These are phyloP conservation scores for Lentinula raphanica DNA, from an alignment of 768 basidiomycete genomes.

Conservation along the genomic window DNA sequence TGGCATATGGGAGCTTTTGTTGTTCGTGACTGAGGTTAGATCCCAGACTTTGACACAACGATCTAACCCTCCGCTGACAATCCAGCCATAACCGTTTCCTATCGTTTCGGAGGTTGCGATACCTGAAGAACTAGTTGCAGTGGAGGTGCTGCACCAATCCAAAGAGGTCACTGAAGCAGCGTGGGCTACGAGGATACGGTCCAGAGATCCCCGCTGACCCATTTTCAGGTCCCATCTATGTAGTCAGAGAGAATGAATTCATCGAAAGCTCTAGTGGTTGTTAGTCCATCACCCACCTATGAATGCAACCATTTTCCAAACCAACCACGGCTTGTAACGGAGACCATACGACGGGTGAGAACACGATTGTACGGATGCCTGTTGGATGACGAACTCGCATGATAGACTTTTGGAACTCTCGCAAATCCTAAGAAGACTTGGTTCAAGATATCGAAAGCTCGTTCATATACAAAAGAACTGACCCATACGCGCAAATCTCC, in stretches of 20 bases:
- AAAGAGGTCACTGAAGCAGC: conserved; percentile 64
- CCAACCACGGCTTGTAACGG: conserved; percentile 68
- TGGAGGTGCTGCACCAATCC: conserved; percentile 56
- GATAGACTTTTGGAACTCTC: conserved; percentile 62
- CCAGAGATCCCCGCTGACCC: conserved; percentile 69
- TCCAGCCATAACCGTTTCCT: conserved; percentile 55
- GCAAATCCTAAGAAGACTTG: conserved; percentile 52
- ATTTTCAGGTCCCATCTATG: conserved; percentile 73
- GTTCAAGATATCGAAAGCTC: background rate
- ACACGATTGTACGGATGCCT: conserved; percentile 62
- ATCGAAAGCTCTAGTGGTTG: no score
- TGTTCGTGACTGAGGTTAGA: conserved; percentile 7
- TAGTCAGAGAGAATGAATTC: background rate
- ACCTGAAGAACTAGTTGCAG: conserved; percentile 12
- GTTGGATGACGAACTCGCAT: conserved; percentile 69
- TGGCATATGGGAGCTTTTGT: conserved; percentile 42
- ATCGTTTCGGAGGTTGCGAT: conserved; percentile 19
- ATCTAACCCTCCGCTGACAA: conserved; percentile 76
- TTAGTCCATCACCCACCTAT: conserved; percentile 35
- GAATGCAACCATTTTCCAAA: conserved; percentile 66
- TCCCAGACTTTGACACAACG: conserved; percentile 63
- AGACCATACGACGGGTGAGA: conserved; percentile 60
- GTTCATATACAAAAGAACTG: conserved; percentile 16
- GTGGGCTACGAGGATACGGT: conserved; percentile 72
- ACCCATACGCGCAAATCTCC: conserved; percentile 82